These are phyloP conservation scores for Barnettozyma populi DNA, from an alignment of 805 yeast species.

Conservation along the genomic window DNA sequence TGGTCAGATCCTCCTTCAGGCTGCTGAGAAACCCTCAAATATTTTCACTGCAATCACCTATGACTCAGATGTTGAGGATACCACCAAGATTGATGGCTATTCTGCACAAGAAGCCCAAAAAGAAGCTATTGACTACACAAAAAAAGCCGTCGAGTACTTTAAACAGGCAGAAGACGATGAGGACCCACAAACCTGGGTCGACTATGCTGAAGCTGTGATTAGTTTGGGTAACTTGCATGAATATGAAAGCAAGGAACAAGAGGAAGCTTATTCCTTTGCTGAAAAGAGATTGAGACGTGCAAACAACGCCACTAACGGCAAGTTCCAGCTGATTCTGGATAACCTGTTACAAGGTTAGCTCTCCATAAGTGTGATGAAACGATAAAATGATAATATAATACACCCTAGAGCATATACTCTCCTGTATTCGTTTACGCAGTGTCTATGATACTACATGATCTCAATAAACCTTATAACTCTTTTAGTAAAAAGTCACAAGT, in stretches of 20 bases:
- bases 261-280: slow-evolving; percentile 59
- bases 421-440: no score
- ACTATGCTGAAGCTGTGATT: slow-evolving; percentile 81
- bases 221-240: slow-evolving; percentile 71
- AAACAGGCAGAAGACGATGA: slow-evolving; percentile 58
- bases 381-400: not conserved
- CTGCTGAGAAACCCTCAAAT: slow-evolving; percentile 56
- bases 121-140: slow-evolving; percentile 42
- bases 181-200: slow-evolving; percentile 77
- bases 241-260: slow-evolving; percentile 62
- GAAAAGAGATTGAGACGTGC: slow-evolving; percentile 64
- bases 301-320: slow-evolving; percentile 75
- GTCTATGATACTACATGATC: no score
- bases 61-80: slow-evolving; percentile 43
- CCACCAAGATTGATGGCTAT: slow-evolving; percentile 20
- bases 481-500: no score
- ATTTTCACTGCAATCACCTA: slow-evolving; percentile 53
- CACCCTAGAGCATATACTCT: not conserved
- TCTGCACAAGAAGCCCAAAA: slow-evolving; percentile 39
- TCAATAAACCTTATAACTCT: no score
- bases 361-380: not conserved
- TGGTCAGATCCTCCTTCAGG: slow-evolving; percentile 60
- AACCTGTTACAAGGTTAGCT: slow-evolving; percentile 33
- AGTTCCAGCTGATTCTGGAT: slow-evolving; percentile 58
- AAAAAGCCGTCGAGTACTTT: slow-evolving; percentile 52